These are phyloP conservation scores for Phyllachora maydis DNA, from an alignment of 2,329 filamentous ascomycete genomes.

Conservation along the genomic window DNA sequence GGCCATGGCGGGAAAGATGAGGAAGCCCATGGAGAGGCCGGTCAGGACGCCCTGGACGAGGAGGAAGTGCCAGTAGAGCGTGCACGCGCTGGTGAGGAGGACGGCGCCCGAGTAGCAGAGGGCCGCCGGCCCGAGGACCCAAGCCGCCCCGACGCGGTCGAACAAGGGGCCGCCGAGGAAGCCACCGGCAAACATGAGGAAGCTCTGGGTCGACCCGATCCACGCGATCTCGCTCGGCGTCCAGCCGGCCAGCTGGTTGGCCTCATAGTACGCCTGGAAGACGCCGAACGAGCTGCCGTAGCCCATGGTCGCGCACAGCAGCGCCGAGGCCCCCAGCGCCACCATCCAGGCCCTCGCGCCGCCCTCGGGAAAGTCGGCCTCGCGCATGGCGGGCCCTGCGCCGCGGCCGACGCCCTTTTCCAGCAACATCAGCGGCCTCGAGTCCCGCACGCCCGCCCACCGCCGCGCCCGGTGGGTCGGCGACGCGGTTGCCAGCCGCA, in stretches of 20 bases:
- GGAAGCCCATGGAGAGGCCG: constrained; percentile 17
- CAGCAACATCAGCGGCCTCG: too few relatives aligned
- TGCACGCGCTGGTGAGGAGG: constrained; percentile 21
- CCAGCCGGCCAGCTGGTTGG: constrained; percentile 11
- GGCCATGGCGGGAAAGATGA: constrained; percentile 21
- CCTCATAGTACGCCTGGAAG: constrained; percentile 20
- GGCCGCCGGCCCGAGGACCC: constrained; percentile 12
- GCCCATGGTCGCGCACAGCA: constrained; percentile 18
- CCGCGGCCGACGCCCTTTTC: too few relatives aligned
- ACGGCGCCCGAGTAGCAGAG: constrained; percentile 15
- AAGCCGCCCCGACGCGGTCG: constrained; percentile 15
- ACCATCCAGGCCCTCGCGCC: constrained; percentile 14
- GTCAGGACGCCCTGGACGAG: constrained; percentile 24
- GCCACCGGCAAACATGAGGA: constrained; percentile 14
- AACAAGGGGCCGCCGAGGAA: constrained; percentile 16
- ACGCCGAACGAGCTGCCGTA: constrained; percentile 22
- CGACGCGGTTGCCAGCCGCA: too few relatives aligned
- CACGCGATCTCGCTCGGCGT: constrained; percentile 16
- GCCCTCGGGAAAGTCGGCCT: too few relatives aligned
- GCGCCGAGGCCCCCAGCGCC: constrained; percentile 12
- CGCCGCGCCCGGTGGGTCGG: too few relatives aligned
- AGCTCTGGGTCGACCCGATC: constrained; percentile 18
- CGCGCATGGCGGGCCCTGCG: too few relatives aligned
- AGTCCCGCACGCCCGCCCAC: too few relatives aligned
- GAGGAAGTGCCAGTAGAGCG: constrained; percentile 28